A percentile compares a stretch with the other conserved stretches of the same genome.
Evolutionary conservation across 495 filamentous ascomycete species (phyloP).

Genomic region (Echria macrotheca): DNA sequence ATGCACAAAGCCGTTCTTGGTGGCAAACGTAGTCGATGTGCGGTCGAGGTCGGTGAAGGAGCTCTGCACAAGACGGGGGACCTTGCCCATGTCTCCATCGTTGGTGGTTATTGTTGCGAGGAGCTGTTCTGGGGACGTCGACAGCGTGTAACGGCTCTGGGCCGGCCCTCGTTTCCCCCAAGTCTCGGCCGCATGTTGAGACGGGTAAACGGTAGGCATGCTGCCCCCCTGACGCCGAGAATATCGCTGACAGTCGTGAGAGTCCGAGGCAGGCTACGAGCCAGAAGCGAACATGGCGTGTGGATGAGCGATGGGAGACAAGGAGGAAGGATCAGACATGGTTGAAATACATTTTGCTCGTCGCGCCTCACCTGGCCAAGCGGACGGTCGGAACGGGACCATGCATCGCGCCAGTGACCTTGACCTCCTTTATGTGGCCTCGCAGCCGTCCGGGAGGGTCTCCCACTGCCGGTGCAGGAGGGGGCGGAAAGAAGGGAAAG

Average conservation of each 20-base stretch:
- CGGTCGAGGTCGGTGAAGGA: constrained; percentile 25
- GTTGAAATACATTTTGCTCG: not conserved
- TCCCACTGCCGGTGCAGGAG: constrained; percentile 3
- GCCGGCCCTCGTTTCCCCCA: constrained; percentile 11
- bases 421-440: not conserved
- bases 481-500: not conserved
- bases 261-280: not conserved
- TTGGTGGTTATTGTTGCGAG: constrained; percentile 19
- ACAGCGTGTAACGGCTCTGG: constrained; percentile 10
- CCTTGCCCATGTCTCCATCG: not conserved
- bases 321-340: not conserved
- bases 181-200: constrained; percentile 14
- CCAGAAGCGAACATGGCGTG: not conserved
- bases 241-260: not conserved
- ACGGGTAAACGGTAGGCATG: constrained; percentile 11
- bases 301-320: not conserved
- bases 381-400: not conserved
- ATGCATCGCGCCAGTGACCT: not conserved
- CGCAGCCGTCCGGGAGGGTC: not conserved
- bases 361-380: not conserved
- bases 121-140: constrained; percentile 18
- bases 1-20: constrained; percentile 49
- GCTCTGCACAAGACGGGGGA: constrained; percentile 25
- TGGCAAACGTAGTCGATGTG: constrained; percentile 29
- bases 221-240: not conserved